Percentiles rank a stretch among this genome's conserved stretches.
phyloP scores from a whole-genome alignment of 805 yeast species.

The Teunomyces aglyptinius region DNA sequence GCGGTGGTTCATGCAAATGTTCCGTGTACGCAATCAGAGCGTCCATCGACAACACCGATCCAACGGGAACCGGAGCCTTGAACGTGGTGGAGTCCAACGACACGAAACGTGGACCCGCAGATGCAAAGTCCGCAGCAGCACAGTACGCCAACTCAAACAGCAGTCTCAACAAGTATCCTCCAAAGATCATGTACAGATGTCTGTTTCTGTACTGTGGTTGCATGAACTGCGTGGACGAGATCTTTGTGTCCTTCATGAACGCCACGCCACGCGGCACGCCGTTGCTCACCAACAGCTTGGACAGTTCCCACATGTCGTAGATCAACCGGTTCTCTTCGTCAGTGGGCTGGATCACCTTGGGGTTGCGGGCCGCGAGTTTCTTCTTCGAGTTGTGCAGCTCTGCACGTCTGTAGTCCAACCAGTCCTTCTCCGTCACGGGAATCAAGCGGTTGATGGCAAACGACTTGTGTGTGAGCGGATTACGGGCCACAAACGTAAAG shows the following conservation, averaged over 20 bases:
- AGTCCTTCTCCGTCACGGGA: constrained; percentile 72
- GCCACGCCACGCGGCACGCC: constrained; percentile 49
- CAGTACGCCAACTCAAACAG: constrained; percentile 93
- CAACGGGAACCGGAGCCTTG: constrained; percentile 94
- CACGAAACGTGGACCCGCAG: constrained; percentile 82
- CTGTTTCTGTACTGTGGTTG: constrained; percentile 96
- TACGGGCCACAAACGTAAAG: constrained; percentile 93
- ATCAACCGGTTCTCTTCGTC: constrained; percentile 70
- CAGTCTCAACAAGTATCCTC: constrained; percentile 90
- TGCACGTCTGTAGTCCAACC: constrained; percentile 83
- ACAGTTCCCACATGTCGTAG: constrained; percentile 68
- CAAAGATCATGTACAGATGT: constrained; percentile 92
- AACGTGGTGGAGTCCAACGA: constrained; percentile 89
- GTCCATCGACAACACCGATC: constrained; percentile 78
- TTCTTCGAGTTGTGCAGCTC: constrained; percentile 87
- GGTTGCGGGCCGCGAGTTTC: constrained; percentile 69
- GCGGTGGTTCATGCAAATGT: constrained; percentile 51
- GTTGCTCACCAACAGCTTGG: constrained; percentile 31
- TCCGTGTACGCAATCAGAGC: constrained; percentile 87
- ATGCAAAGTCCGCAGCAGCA: constrained; percentile 84
- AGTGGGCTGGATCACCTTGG: constrained; percentile 60
- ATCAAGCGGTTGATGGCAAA: constrained; percentile 80
- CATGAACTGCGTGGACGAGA: constrained; percentile 81
- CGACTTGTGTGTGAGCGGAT: constrained; percentile 87
- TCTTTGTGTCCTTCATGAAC: constrained; percentile 69